Evolutionary conservation across 2,329 filamentous ascomycete genomes (phyloP).

Genomic region (Drechslerella stenobrocha): DNA sequence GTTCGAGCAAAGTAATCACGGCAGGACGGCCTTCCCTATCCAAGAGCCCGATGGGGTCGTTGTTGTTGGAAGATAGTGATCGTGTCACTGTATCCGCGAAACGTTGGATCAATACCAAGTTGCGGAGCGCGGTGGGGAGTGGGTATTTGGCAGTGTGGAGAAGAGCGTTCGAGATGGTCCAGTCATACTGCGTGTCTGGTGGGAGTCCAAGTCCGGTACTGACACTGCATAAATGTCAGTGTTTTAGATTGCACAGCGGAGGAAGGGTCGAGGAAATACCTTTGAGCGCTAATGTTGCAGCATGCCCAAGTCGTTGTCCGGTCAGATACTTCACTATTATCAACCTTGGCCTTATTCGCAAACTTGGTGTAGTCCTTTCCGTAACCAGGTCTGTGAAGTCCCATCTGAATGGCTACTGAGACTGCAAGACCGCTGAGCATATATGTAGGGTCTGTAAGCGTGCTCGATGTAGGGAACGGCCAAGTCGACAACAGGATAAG

Average conservation of each 20-base stretch:
- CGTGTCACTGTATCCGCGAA: constrained; percentile 78
- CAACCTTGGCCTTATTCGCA: constrained; percentile 72
- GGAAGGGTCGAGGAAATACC: constrained; percentile 55
- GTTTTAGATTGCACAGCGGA: neutral
- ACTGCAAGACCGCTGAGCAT: constrained; percentile 83
- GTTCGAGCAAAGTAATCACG: constrained; percentile 68
- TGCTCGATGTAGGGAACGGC: constrained; percentile 80
- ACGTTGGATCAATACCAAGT: constrained; percentile 70
- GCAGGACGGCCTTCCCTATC: constrained; percentile 69
- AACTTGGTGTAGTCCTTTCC: constrained; percentile 81
- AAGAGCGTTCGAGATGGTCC: constrained; percentile 67
- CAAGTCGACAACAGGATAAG: constrained; percentile 78
- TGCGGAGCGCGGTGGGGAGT: constrained; percentile 66
- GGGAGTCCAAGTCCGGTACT: constrained; percentile 84
- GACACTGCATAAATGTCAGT: constrained; percentile 59
- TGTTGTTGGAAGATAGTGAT: constrained; percentile 76
- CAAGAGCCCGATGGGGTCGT: constrained; percentile 70
- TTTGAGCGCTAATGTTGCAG: constrained; percentile 79
- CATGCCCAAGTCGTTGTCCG: constrained; percentile 80
- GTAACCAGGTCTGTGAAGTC: constrained; percentile 76
- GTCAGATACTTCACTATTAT: constrained; percentile 69
- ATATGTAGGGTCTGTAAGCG: constrained; percentile 77
- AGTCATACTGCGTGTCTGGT: constrained; percentile 75
- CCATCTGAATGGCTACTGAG: constrained; percentile 81
- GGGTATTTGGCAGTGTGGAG: constrained; percentile 65